A percentile compares a stretch with the other conserved stretches of the same genome.
Evolutionary conservation across 2,329 filamentous ascomycete species (phyloP).

Genomic region (Cladosporium sp.): DNA sequence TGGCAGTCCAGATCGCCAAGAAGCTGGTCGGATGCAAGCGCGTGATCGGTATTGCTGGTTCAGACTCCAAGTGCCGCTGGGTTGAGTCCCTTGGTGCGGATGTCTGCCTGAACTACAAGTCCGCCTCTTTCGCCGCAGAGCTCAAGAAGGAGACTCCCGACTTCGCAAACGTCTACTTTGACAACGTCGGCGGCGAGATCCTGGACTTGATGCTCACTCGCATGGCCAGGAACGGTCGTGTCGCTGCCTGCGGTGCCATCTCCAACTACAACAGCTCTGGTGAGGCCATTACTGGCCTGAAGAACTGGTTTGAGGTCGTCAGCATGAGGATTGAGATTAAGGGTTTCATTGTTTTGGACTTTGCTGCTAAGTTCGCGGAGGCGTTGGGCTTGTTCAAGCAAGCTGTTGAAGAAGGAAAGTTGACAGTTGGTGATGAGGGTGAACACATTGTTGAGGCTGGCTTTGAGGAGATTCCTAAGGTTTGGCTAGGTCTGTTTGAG

Average conservation of each 20-base stretch:
- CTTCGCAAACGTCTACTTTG: slow-evolving; percentile 63
- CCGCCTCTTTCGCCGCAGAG: slow-evolving; percentile 42
- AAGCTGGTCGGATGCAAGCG: slow-evolving; percentile 40
- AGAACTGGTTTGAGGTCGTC: slow-evolving; percentile 35
- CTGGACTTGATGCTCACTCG: slow-evolving; percentile 60
- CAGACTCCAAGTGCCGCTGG: slow-evolving; percentile 49
- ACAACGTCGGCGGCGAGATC: slow-evolving; percentile 70
- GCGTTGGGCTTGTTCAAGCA: slow-evolving; percentile 25
- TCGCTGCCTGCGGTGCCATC: slow-evolving; percentile 66
- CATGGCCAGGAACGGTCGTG: slow-evolving; percentile 59
- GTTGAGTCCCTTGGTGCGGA: slow-evolving; percentile 50
- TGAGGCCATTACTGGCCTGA: slow-evolving; percentile 32
- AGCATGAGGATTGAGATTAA: slow-evolving; percentile 30
- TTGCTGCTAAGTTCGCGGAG: slow-evolving; percentile 21
- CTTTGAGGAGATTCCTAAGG: slow-evolving; percentile 48
- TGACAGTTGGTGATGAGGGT: slow-evolving; percentile 38
- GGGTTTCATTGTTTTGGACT: slow-evolving; percentile 34
- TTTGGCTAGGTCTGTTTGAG: slow-evolving; percentile 45
- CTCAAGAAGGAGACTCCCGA: slow-evolving; percentile 43
- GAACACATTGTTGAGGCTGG: slow-evolving; percentile 44
- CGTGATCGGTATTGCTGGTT: slow-evolving; percentile 50
- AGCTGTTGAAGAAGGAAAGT: slow-evolving; percentile 41
- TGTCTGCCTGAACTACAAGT: slow-evolving; percentile 53
- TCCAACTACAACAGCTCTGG: slow-evolving; percentile 60
- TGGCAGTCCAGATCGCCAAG: slow-evolving; percentile 52